phyloP scores from a whole-genome alignment of 2,329 filamentous ascomycete genomes.

The Hansfordia pulvinata region DNA sequence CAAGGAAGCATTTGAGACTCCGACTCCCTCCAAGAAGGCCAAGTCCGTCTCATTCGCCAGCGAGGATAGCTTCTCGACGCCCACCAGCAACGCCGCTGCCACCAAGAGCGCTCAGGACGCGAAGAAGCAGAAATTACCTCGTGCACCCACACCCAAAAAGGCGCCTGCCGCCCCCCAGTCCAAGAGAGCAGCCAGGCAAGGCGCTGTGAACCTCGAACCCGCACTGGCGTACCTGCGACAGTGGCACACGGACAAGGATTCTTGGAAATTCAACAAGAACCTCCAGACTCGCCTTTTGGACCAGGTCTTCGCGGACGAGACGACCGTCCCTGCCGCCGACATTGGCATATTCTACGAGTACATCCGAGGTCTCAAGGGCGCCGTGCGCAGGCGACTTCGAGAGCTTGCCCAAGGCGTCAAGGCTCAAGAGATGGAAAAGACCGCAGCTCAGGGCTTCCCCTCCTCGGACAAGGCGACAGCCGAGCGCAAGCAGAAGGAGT shows the following conservation, averaged over 20 bases:
- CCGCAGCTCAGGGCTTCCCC: slow-evolving; percentile 32
- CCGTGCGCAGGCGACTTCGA: slow-evolving; percentile 53
- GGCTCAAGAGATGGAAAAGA: slow-evolving; percentile 38
- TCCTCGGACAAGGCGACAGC: slow-evolving; percentile 29
- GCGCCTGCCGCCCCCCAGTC: slow-evolving; percentile 16
- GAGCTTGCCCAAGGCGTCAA: slow-evolving; percentile 51
- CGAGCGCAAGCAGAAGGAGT: slow-evolving; percentile 38
- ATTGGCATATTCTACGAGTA: slow-evolving; percentile 62
- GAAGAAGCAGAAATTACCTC: slow-evolving; percentile 17
- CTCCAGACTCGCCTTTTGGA: slow-evolving; percentile 77
- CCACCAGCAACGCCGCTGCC: slow-evolving; percentile 3
- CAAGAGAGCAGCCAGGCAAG: slow-evolving; percentile 14
- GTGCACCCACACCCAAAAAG: slow-evolving; percentile 19
- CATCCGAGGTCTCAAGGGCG: slow-evolving; percentile 65
- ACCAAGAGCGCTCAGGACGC: slow-evolving; percentile 14
- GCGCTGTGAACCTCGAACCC: slow-evolving; percentile 38
- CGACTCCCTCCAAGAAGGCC: slow-evolving; percentile 29
- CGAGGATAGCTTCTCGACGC: slow-evolving; percentile 8
- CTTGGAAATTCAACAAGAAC: slow-evolving; percentile 96
- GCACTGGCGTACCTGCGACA: slow-evolving; percentile 65
- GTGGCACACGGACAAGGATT: slow-evolving; percentile 55
- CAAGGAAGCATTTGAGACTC: slow-evolving; percentile 13
- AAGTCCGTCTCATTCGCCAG: slow-evolving; percentile 31
- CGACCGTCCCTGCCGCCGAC: slow-evolving; percentile 55
- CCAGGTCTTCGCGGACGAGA: slow-evolving; percentile 59